Evolutionary conservation across 1,139 yeast species (phyloP).

Genomic region (Protomyces inundatus): DNA sequence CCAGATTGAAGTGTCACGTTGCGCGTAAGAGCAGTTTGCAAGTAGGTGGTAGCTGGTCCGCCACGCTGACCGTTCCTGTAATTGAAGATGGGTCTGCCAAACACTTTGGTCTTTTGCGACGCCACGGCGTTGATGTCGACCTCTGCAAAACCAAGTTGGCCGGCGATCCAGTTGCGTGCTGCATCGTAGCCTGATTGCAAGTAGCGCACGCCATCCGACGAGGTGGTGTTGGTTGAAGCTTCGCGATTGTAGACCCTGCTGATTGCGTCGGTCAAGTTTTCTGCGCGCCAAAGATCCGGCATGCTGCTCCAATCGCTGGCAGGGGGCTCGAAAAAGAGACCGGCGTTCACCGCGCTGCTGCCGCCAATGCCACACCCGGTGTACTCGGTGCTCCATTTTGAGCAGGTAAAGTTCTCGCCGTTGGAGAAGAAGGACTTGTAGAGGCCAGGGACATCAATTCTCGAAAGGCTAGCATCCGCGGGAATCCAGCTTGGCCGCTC

Average conservation of each 20-base stretch:
- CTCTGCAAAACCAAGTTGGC: background rate
- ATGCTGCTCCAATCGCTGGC: conserved; percentile 2
- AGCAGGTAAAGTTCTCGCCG: background rate
- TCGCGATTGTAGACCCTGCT: background rate
- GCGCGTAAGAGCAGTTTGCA: conserved; percentile 2
- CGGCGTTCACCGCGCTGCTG: conserved; percentile 2
- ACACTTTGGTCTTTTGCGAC: background rate
- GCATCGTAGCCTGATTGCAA: conserved; percentile 4
- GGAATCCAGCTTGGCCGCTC: conserved; percentile 3
- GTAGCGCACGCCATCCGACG: background rate
- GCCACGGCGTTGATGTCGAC: background rate
- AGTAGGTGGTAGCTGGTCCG: conserved; percentile 3
- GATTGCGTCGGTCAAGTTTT: background rate
- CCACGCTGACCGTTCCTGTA: conserved; percentile 6
- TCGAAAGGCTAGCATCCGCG: background rate
- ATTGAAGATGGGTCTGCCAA: conserved; percentile 6
- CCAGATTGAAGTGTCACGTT: background rate
- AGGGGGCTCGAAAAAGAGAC: conserved; percentile 5
- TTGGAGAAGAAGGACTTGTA: background rate
- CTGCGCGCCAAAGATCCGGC: background rate
- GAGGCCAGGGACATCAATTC: conserved; percentile 12
- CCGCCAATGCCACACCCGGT: conserved; percentile 9
- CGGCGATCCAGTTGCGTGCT: background rate
- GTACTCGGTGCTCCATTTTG: background rate
- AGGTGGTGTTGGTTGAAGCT: background rate